Evolutionary conservation across 1,284 basidiomycete genomes (phyloP), one percentile per base, ranked within the genome.

Genomic region (Cryptococcus sp.): DNA sequence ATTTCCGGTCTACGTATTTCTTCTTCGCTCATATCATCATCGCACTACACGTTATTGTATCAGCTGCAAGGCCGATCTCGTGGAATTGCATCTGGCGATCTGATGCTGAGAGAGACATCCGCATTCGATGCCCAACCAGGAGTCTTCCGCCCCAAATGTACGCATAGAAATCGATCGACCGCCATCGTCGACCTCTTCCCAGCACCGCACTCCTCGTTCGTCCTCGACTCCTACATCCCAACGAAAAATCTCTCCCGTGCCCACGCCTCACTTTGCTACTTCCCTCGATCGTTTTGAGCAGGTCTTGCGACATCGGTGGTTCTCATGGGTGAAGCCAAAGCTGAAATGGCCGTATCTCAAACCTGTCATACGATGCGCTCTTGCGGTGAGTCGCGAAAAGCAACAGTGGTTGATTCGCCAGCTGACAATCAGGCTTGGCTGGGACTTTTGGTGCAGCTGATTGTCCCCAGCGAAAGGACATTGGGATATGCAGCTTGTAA

Each of bases 401-500:
- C n/a, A n/a, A 3, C 2, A 25, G 19, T 31, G 7, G 16, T 22
- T 36, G 3, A 12, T 28, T n/a, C 14, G 14, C 16, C 10, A 19
- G 4, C 22, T 43, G 23, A 28, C 16, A 18, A 9, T 40, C 14
- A 72, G 70, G 60, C 63, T 9, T 74, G 72, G 72, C 33, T 72
- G 5, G 69, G 72, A 3, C 53, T 69, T 16, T 32, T 74, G 0
- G 48, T 74, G 23, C 51, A 67, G 5, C 46, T 74, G 4, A 69
- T 72, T 32, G 52, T 58, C 4, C 60, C 61, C 4, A 52, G 58
- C 5, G 64, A 71, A 23, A 26, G 44, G 18, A 54, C 55, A 1
- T 41, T 72, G 10, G 72, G 72, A 18, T 49, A 63, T 38, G 69
- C 69, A 4, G 66, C 67, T 16, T 72, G 66, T 69, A 34, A 57